Evolutionary conservation across 2,329 filamentous ascomycete genomes (phyloP).

Genomic region (Graphilbum fragrans): DNA sequence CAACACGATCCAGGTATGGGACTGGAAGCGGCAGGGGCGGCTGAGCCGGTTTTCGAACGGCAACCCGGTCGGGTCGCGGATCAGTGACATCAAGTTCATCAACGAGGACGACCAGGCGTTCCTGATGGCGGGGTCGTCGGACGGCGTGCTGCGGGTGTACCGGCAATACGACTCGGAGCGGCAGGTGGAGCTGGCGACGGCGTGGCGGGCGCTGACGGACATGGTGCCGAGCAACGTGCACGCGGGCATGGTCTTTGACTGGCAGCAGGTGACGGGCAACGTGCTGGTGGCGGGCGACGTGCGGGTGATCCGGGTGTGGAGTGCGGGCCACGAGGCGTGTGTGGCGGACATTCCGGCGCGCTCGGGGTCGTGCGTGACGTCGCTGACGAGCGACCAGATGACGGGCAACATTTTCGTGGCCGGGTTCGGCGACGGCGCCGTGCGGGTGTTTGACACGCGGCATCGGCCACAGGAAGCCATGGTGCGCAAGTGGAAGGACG

Average conservation of each 20-base stretch:
- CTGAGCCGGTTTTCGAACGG: conserved; percentile 86
- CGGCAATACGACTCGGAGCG: conserved; percentile 74
- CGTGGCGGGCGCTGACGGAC: conserved; percentile 86
- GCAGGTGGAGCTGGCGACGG: conserved; percentile 72
- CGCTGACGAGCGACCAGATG: conserved; percentile 92
- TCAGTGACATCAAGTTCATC: conserved; percentile 93
- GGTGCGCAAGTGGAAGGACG: conserved; percentile 95
- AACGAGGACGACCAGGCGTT: conserved; percentile 97
- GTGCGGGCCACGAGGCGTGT: conserved; percentile 85
- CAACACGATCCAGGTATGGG: conserved; percentile 85
- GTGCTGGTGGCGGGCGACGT: conserved; percentile 94
- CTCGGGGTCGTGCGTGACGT: conserved; percentile 91
- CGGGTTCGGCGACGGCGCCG: conserved; percentile 89
- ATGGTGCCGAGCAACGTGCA: conserved; percentile 90
- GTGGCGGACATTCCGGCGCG: conserved; percentile 88
- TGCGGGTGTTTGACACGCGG: conserved; percentile 88
- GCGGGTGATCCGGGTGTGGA: conserved; percentile 92
- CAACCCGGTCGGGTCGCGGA: conserved; percentile 80
- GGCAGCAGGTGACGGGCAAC: conserved; percentile 95
- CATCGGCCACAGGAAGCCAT: conserved; percentile 76
- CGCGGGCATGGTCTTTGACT: conserved; percentile 93
- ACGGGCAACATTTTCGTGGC: conserved; percentile 93
- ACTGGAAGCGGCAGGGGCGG: conserved; percentile 69
- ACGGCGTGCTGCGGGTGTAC: conserved; percentile 89
- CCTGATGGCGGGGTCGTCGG: conserved; percentile 87